These are phyloP conservation scores for Colletotrichum acutatum DNA, from an alignment of 2,329 filamentous ascomycete genomes.

Conservation along the genomic window DNA sequence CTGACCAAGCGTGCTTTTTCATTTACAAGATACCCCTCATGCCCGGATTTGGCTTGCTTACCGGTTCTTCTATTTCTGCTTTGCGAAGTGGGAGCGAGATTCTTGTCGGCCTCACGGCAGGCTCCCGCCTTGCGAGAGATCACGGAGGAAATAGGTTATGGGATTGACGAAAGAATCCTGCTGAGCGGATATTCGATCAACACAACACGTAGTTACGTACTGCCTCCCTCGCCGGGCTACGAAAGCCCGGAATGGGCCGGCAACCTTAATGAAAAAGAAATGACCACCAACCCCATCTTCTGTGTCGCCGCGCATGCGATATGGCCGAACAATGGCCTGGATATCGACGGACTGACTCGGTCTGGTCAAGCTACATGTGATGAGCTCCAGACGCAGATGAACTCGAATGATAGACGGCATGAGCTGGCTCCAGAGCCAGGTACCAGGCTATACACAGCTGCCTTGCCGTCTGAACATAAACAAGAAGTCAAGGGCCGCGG, in stretches of 20 bases:
- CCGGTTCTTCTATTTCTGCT: not conserved
- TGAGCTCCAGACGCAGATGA: not conserved
- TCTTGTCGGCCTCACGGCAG: not conserved
- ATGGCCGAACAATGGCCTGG: not conserved
- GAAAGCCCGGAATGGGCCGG: not conserved
- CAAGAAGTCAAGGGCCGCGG: not conserved
- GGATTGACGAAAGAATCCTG: not conserved
- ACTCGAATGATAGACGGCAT: not conserved
- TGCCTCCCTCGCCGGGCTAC: not conserved
- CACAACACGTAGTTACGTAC: not conserved
- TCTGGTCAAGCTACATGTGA: not conserved
- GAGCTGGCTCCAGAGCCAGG: not conserved
- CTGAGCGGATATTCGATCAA: not conserved
- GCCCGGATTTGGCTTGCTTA: conserved; percentile 1
- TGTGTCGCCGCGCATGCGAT: not conserved
- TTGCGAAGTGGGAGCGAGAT: not conserved
- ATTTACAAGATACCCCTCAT: conserved; percentile 25
- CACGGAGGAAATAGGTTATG: not conserved
- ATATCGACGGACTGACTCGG: not conserved
- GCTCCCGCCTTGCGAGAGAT: not conserved
- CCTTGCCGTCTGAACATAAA: not conserved
- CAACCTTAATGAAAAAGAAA: conserved; percentile 8
- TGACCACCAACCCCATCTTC: not conserved
- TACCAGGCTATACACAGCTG: not conserved
- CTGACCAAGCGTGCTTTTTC: not conserved